These are phyloP conservation scores for Megacollybia platyphylla DNA, from an alignment of 1,284 basidiomycete species.

Conservation along the genomic window DNA sequence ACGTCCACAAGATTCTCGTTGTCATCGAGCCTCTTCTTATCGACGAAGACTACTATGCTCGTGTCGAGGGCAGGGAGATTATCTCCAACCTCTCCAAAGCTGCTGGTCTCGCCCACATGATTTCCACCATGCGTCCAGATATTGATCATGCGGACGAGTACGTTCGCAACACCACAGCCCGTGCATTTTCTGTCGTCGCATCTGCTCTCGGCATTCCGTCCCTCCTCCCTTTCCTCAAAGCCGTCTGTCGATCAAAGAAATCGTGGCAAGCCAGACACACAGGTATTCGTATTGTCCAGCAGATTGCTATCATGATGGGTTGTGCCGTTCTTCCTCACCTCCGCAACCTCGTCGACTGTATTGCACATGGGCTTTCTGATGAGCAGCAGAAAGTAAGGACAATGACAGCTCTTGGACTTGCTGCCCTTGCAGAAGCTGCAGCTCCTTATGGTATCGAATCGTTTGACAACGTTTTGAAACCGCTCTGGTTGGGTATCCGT, in stretches of 20 bases:
- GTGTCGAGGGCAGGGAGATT: constrained; percentile 98
- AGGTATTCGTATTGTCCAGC: constrained; percentile 98
- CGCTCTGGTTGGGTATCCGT: constrained; percentile 95
- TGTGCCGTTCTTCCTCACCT: constrained; percentile 98
- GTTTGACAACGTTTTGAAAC: constrained; percentile 97
- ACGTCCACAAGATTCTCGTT: constrained; percentile 98
- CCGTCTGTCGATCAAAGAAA: constrained; percentile 97
- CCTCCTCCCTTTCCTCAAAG: constrained; percentile 94
- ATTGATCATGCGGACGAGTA: constrained; percentile 99
- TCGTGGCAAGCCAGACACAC: constrained; percentile 99
- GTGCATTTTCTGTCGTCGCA: constrained; percentile 98
- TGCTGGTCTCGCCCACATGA: constrained; percentile 98
- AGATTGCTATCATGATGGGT: constrained; percentile 99
- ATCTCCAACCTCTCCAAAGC: constrained; percentile 99
- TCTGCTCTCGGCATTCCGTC: constrained; percentile 97
- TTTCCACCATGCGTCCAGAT: constrained; percentile 99
- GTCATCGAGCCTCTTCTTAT: constrained; percentile 99
- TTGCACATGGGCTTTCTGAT: constrained; percentile 91
- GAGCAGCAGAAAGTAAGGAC: constrained; percentile 99
- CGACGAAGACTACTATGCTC: constrained; percentile 99
- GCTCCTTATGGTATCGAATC: constrained; percentile 99
- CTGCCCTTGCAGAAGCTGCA: constrained; percentile 92
- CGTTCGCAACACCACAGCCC: constrained; percentile 96
- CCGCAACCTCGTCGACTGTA: constrained; percentile 92
- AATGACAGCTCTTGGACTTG: constrained; percentile 96